phyloP scores from a whole-genome alignment of 305 asterid species.

The Fraxinus albicans region DNA sequence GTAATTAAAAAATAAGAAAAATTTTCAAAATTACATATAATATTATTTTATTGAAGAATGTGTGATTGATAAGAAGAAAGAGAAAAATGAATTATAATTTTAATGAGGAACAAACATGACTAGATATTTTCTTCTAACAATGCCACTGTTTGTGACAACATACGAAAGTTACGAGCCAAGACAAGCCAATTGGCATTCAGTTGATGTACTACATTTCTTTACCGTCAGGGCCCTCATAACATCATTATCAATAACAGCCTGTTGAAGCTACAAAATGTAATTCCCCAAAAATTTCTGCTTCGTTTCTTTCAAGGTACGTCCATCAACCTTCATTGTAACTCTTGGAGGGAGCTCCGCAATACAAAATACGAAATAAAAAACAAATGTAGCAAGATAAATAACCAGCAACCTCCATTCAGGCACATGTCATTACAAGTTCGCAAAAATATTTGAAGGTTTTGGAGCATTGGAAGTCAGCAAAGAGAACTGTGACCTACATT shows the following conservation, averaged over 20 bases:
- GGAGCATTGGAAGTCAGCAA: conserved; percentile 5
- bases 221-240: background rate
- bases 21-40: too few species aligned
- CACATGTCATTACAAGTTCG: background rate
- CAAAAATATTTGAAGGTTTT: background rate
- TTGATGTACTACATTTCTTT: background rate
- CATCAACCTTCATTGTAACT: background rate
- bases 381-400: background rate
- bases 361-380: background rate
- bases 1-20: too few species aligned
- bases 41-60: too few species aligned
- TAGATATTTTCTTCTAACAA: too few species aligned
- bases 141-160: too few species aligned
- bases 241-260: background rate
- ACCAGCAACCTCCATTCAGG: background rate
- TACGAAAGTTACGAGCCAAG: too few species aligned
- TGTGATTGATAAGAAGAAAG: too few species aligned
- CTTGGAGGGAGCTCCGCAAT: background rate
- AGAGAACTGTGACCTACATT: conserved; percentile 14
- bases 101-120: too few species aligned
- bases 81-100: too few species aligned
- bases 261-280: background rate
- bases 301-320: background rate
- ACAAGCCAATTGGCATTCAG: background rate
- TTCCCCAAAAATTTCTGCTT: background rate